These are phyloP conservation scores for Chrysosporium keratinophilum DNA, from an alignment of 2,329 filamentous ascomycete species.

Conservation along the genomic window DNA sequence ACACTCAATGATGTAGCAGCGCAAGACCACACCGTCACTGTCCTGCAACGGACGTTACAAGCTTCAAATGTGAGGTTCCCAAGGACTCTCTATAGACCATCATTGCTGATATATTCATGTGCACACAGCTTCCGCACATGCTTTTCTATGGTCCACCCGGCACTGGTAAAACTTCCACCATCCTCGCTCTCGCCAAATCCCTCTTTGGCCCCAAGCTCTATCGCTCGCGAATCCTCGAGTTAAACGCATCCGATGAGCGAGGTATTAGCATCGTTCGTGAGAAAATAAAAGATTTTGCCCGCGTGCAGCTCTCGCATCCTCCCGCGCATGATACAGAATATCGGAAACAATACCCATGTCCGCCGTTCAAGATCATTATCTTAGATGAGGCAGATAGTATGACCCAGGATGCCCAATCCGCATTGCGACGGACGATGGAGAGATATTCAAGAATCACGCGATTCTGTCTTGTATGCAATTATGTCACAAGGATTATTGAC, in stretches of 20 bases:
- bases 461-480: conserved; percentile 97
- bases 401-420: conserved; percentile 95
- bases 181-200: conserved; percentile 92
- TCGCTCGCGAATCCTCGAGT: conserved; percentile 87
- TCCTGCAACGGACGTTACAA: conserved; percentile 85
- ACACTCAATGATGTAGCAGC: conserved; percentile 89
- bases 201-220: conserved; percentile 93
- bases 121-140: conserved; percentile 76
- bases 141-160: conserved; percentile 97
- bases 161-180: conserved; percentile 95
- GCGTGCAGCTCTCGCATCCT: conserved; percentile 82
- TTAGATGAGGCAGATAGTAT: conserved; percentile 97
- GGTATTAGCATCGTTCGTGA: conserved; percentile 94
- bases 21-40: conserved; percentile 91
- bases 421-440: conserved; percentile 92
- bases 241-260: conserved; percentile 97
- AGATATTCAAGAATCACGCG: conserved; percentile 92
- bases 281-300: conserved; percentile 96
- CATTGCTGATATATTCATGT: conserved; percentile 16
- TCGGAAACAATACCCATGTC: conserved; percentile 68
- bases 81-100: background rate
- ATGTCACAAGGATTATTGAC: conserved; percentile 96
- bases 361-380: conserved; percentile 97
- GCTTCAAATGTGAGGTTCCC: conserved; percentile 62
- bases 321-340: conserved; percentile 55